Conservation (phyloP, 805 yeast species). For the Saccharomycopsis babjevae region DNA sequence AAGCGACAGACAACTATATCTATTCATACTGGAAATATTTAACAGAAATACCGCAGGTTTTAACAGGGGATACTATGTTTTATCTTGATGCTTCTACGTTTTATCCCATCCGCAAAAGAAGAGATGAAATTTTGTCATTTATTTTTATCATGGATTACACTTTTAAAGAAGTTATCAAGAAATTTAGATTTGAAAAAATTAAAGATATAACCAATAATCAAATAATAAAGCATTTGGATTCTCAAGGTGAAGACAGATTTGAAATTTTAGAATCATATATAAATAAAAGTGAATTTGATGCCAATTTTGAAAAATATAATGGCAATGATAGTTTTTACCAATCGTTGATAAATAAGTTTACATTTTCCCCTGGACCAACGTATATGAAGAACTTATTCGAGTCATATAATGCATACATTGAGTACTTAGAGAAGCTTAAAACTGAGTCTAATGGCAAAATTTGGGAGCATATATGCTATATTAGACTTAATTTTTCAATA, state of each 20-base stretch:
- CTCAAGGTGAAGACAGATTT: not conserved
- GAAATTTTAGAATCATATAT: constrained; percentile 1
- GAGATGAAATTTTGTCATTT: not conserved
- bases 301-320: not conserved
- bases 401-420: not conserved
- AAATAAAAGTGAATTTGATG: not conserved
- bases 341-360: not conserved
- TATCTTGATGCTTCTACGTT: not conserved
- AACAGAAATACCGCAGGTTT: not conserved
- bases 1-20: not conserved
- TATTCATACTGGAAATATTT: not conserved
- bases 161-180: not conserved
- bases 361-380: not conserved
- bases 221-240: not conserved
- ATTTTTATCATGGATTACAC: not conserved
- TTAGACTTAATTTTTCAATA: not conserved
- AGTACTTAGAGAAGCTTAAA: not conserved
- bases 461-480: not conserved
- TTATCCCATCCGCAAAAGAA: not conserved
- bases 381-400: not conserved
- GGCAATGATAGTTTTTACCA: not conserved
- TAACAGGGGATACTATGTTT: not conserved
- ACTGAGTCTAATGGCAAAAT: not conserved
- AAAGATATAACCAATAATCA: not conserved
- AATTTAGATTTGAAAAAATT: not conserved